Evolutionary conservation across 2,329 filamentous ascomycete genomes (phyloP).

Genomic region (Bipolaris zeicola): DNA sequence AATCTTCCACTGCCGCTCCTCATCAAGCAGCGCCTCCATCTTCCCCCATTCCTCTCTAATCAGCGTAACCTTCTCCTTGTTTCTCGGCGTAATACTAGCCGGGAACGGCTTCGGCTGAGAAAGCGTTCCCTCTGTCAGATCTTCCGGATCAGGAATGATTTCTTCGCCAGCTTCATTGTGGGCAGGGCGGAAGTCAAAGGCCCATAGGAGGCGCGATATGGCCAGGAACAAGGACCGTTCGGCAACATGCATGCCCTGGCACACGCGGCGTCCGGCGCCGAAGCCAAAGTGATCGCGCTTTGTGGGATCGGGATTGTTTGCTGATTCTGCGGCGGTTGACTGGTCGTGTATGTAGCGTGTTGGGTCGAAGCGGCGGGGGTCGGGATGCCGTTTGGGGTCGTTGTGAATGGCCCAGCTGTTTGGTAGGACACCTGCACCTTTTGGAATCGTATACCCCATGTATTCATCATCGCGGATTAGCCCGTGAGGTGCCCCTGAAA

Average conservation of each 20-base stretch:
- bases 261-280: constrained; percentile 47
- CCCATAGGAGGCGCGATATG: constrained; percentile 44
- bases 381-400: constrained; percentile 51
- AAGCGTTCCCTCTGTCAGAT: constrained; percentile 26
- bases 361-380: constrained; percentile 54
- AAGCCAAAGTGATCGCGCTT: constrained; percentile 48
- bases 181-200: constrained; percentile 29
- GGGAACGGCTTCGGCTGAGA: constrained; percentile 25
- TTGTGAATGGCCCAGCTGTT: constrained; percentile 43
- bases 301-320: constrained; percentile 33
- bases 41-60: constrained; percentile 26
- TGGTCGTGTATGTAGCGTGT: constrained; percentile 42
- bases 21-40: constrained; percentile 23
- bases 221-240: constrained; percentile 40
- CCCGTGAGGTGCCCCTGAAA: constrained; percentile 35
- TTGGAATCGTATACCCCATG: constrained; percentile 46
- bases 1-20: constrained; percentile 26
- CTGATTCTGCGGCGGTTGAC: constrained; percentile 40
- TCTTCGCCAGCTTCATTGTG: constrained; percentile 5
- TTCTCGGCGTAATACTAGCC: constrained; percentile 24
- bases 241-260: constrained; percentile 48
- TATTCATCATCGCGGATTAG: constrained; percentile 35
- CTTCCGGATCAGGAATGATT: constrained; percentile 17
- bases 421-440: constrained; percentile 41
- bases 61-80: constrained; percentile 5